These are phyloP conservation scores for Cucumis cinereus DNA, from an alignment of 306 rosid species.

Conservation along the genomic window DNA sequence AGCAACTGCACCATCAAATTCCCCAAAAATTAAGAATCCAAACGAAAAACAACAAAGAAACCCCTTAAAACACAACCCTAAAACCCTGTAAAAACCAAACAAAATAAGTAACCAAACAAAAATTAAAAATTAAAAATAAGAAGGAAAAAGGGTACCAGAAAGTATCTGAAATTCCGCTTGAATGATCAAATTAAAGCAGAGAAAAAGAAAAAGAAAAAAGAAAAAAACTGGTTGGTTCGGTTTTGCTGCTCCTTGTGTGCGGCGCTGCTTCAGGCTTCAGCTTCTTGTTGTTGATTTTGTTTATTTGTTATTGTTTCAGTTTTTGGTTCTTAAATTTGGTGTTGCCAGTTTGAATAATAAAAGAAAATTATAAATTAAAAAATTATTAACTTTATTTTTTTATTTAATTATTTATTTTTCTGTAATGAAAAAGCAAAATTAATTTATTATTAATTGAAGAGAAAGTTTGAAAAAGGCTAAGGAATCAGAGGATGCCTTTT, in stretches of 20 bases:
- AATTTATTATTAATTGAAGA: background rate
- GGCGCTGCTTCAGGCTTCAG: background rate
- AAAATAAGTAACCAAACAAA: background rate
- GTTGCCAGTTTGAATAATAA: background rate
- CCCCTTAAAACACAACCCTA: constrained; percentile 14
- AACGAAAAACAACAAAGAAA: background rate
- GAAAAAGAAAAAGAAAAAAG: background rate
- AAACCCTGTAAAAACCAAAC: constrained; percentile 13
- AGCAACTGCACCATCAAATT: constrained; percentile 8
- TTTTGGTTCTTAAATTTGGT: background rate
- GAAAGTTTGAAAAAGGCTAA: constrained; percentile 14
- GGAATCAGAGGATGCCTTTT: constrained; percentile 18
- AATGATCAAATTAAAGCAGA: background rate
- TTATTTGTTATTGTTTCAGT: background rate
- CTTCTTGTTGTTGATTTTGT: background rate
- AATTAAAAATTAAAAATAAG: background rate
- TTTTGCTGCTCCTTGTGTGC: background rate
- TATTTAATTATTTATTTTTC: rapidly evolving
- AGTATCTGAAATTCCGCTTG: constrained; percentile 16
- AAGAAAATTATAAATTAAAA: constrained; percentile 1
- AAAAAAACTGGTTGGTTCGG: background rate
- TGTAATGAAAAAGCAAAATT: background rate
- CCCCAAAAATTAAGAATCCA: background rate
- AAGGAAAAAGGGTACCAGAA: constrained; percentile 16
- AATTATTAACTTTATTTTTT: constrained; percentile 1